Conservation (phyloP, 441 rosid species). For the Syzygium malaccense region DNA sequence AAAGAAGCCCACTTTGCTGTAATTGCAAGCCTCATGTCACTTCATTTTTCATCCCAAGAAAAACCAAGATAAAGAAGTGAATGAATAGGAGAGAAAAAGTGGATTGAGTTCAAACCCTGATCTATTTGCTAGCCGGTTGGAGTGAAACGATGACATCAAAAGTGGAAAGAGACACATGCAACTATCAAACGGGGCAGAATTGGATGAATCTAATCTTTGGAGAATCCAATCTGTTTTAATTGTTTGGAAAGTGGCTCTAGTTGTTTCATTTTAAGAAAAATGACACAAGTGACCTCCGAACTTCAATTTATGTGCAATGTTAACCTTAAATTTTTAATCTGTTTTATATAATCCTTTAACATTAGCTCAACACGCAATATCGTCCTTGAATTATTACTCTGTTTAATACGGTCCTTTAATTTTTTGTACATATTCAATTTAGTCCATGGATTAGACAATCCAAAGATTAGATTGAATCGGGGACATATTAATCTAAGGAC, state of each 20-base stretch:
- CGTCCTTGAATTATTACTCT: fast-evolving
- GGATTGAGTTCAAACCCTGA: not conserved
- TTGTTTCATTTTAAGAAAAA: not conserved
- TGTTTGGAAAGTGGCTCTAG: not conserved
- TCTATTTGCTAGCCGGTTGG: not conserved
- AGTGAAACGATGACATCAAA: not conserved
- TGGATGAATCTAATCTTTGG: not conserved
- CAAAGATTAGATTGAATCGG: too few species aligned
- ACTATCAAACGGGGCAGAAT: not conserved
- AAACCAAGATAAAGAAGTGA: not conserved
- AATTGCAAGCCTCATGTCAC: slow-evolving; percentile 25
- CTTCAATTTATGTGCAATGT: fast-evolving
- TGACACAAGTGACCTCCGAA: fast-evolving
- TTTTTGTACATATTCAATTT: not conserved
- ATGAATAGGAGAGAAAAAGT: not conserved
- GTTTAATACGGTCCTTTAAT: fast-evolving
- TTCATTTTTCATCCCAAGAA: not conserved
- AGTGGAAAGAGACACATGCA: not conserved
- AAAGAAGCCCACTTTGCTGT: slow-evolving; percentile 33
- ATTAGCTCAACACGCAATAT: fast-evolving
- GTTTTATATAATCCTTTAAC: not conserved
- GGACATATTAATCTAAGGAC: not conserved
- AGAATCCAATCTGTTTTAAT: not conserved
- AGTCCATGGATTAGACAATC: fast-evolving
- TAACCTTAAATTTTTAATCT: not conserved